Evolutionary conservation across 1,284 basidiomycete species (phyloP).

Genomic region (Fomitopsis schrenkii): DNA sequence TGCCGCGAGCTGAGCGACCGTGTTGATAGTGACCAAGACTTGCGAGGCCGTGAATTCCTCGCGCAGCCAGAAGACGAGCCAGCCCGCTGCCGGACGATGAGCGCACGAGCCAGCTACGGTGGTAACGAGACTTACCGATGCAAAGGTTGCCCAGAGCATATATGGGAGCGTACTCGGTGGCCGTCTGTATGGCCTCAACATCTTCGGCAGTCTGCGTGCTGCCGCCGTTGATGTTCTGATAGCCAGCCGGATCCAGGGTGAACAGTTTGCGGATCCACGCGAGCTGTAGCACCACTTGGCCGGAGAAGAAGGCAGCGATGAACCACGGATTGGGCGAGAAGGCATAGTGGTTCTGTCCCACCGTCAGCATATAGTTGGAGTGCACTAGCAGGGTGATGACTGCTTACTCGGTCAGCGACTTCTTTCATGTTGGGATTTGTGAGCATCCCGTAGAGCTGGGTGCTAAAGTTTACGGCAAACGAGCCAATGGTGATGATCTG

Average conservation of each 20-base stretch:
- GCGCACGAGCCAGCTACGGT: neutral
- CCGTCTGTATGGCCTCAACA: slow-evolving; percentile 15
- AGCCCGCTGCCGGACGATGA: slow-evolving; percentile 21
- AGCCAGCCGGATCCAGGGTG: slow-evolving; percentile 9
- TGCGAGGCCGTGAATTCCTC: slow-evolving; percentile 27
- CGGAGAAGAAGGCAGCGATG: slow-evolving; percentile 32
- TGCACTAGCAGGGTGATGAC: neutral
- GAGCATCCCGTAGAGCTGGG: slow-evolving; percentile 30
- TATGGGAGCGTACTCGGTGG: slow-evolving; percentile 27
- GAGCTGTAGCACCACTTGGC: slow-evolving; percentile 28
- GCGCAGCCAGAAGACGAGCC: slow-evolving; percentile 33
- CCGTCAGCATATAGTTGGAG: neutral
- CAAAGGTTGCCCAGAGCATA: slow-evolving; percentile 32
- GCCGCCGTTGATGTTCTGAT: slow-evolving; percentile 9
- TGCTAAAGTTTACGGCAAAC: slow-evolving; percentile 27
- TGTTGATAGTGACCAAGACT: slow-evolving; percentile 30
- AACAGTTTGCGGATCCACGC: slow-evolving; percentile 29
- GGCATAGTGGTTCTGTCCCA: slow-evolving; percentile 30
- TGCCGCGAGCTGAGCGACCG: slow-evolving; percentile 27
- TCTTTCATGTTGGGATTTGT: slow-evolving; percentile 32
- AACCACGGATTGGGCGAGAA: slow-evolving; percentile 33
- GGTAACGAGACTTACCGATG: slow-evolving; percentile 22
- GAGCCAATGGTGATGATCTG: slow-evolving; percentile 26
- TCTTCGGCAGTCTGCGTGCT: slow-evolving; percentile 9
- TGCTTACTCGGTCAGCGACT: slow-evolving; percentile 28